Evolutionary conservation across 1,139 yeast genomes (phyloP).

Genomic region (Diutina neorugosa): DNA sequence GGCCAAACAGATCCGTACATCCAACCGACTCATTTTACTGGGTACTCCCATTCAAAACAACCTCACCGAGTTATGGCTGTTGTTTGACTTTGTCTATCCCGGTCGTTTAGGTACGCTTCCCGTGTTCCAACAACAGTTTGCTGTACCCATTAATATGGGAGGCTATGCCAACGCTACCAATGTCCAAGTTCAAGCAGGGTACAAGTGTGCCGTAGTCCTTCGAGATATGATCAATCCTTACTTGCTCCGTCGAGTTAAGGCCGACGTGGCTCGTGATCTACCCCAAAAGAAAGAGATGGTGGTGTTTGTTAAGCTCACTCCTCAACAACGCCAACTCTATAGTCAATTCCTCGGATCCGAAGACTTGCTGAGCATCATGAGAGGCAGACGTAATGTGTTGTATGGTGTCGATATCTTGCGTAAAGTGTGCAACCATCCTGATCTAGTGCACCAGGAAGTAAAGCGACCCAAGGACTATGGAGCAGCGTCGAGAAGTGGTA

Average conservation of each 20-base stretch:
- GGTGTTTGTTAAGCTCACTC: conserved; percentile 74
- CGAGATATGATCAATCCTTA: conserved; percentile 87
- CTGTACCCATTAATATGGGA: conserved; percentile 90
- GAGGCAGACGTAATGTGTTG: conserved; percentile 70
- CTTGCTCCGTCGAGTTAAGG: conserved; percentile 71
- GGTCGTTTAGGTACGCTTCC: conserved; percentile 92
- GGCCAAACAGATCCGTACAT: conserved; percentile 73
- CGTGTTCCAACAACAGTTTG: conserved; percentile 84
- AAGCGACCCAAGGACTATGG: conserved; percentile 42
- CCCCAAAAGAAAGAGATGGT: conserved; percentile 95
- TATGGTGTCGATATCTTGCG: conserved; percentile 85
- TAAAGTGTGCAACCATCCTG: conserved; percentile 95
- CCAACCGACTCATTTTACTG: conserved; percentile 73
- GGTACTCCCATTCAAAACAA: conserved; percentile 97
- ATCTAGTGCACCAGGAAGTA: conserved; percentile 51
- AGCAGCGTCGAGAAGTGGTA: conserved; percentile 65
- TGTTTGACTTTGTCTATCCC: conserved; percentile 90
- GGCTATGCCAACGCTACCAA: conserved; percentile 97
- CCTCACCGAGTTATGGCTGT: conserved; percentile 81
- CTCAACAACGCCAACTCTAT: conserved; percentile 62
- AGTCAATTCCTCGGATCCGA: conserved; percentile 63
- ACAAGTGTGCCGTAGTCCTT: conserved; percentile 86
- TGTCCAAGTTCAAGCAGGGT: conserved; percentile 92
- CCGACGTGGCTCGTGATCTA: conserved; percentile 92
- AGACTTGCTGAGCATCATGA: conserved; percentile 59